Conservation (phyloP, 1,284 basidiomycete genomes). For the Heterobasidion irregulare region DNA sequence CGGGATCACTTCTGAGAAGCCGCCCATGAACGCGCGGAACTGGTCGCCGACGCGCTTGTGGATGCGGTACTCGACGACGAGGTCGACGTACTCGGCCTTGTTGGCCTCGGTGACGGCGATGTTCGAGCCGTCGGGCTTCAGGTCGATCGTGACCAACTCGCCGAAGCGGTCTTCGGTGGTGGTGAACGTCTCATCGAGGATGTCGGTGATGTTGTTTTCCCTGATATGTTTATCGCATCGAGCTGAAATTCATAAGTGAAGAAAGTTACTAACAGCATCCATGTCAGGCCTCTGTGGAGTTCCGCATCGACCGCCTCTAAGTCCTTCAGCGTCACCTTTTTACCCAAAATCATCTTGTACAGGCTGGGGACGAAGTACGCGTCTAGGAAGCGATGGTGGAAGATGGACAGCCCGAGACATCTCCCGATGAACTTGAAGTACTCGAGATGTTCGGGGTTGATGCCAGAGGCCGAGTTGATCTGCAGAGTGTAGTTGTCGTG, state of each 20-base stretch:
- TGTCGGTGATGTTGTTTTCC: slow-evolving; percentile 91
- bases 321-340: slow-evolving; percentile 80
- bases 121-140: slow-evolving; percentile 82
- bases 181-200: slow-evolving; percentile 93
- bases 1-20: slow-evolving; percentile 93
- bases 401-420: slow-evolving; percentile 90
- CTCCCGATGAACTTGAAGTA: slow-evolving; percentile 99
- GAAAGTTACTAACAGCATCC: slow-evolving; percentile 80
- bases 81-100: slow-evolving; percentile 98
- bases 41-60: slow-evolving; percentile 90
- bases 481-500: slow-evolving; percentile 99
- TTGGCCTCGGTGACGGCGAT: slow-evolving; percentile 92
- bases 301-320: slow-evolving; percentile 89
- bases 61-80: slow-evolving; percentile 93
- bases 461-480: slow-evolving; percentile 95
- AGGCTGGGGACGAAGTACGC: slow-evolving; percentile 98
- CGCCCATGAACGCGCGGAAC: slow-evolving; percentile 93
- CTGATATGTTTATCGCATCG: slow-evolving; percentile 25
- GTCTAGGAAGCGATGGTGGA: slow-evolving; percentile 97
- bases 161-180: slow-evolving; percentile 96
- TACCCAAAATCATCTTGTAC: slow-evolving; percentile 97
- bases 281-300: slow-evolving; percentile 84
- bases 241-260: not conserved
- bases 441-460: slow-evolving; percentile 98
- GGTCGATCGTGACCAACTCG: slow-evolving; percentile 89